phyloP scores from a whole-genome alignment of 768 basidiomycete genomes.

The Krasilnikovozyma curviuscula region DNA sequence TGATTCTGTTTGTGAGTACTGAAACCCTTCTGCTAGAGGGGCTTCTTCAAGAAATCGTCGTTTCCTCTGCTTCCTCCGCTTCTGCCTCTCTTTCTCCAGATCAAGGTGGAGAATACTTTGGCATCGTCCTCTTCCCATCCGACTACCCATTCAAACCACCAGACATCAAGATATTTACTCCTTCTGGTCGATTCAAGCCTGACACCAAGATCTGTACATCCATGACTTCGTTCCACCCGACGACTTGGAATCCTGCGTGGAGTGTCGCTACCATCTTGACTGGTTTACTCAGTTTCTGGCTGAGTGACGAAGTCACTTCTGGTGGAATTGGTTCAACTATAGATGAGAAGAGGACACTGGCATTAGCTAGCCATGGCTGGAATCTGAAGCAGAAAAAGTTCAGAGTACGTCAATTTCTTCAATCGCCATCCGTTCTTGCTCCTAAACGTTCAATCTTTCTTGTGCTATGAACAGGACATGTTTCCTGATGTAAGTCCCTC shows the following conservation, averaged over 20 bases:
- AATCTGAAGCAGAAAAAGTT: slow-evolving; percentile 65
- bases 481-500: slow-evolving; percentile 59
- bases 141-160: slow-evolving; percentile 42
- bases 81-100: too few relatives aligned
- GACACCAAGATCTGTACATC: slow-evolving; percentile 95
- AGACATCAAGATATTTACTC: slow-evolving; percentile 61
- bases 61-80: too few relatives aligned
- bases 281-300: slow-evolving; percentile 83
- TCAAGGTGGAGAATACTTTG: slow-evolving; percentile 94
- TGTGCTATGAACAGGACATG: slow-evolving; percentile 34
- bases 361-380: slow-evolving; percentile 62
- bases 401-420: slow-evolving; percentile 23
- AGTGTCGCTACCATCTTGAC: slow-evolving; percentile 86
- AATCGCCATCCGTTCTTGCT: background rate
- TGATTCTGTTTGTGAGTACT: slow-evolving; percentile 67
- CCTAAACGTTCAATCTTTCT: background rate
- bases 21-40: too few relatives aligned
- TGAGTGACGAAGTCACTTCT: slow-evolving; percentile 90
- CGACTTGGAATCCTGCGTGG: slow-evolving; percentile 46
- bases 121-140: slow-evolving; percentile 71
- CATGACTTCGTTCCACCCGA: slow-evolving; percentile 35
- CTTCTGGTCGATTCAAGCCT: slow-evolving; percentile 72
- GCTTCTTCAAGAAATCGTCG: too few relatives aligned
- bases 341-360: slow-evolving; percentile 56
- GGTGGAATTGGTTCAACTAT: slow-evolving; percentile 69